Base-by-base conservation (phyloP, 257 asterid genomes). In the Jacaranda copaia region DNA sequence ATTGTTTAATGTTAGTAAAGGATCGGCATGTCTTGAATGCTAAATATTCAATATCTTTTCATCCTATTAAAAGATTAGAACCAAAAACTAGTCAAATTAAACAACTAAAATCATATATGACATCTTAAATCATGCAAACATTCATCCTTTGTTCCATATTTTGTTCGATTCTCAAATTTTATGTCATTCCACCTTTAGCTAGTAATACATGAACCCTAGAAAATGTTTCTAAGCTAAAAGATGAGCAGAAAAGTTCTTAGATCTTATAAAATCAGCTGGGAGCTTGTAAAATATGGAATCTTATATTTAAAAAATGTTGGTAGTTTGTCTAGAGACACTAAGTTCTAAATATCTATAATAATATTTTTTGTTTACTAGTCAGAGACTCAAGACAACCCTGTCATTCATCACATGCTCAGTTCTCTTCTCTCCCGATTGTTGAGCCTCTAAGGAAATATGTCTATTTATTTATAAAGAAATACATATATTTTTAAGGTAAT, bases 101-200 rank as follows among this genome's bases (percentile, higher is more conserved):
- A 42, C 42, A 43, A 55, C 35, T 71, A 19, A 72, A 42, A 66
- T n/a, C 7, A 45, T 66, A 20, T 64, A 36, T 20, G 38, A 73
- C 12, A 45, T 6, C 12, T 79, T 49, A 35, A 53, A 68, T 46
- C 61, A 35, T 57, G 51, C 36, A n/a, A 10, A 12, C 10, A 6
- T 45, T 57, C 45, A 68, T 57, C 63, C 46, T 55, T 68, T 15
- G 38, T 8, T 68, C 62, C 45, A 68, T 14, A 56, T 25, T 25
- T 58, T 51, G 64, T 56, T 67, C 74, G 32, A 5, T 76, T 60
- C 58, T 64, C 66, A 58, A 55, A 3, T 25, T 42, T 15, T 40
- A 19, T 59, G 59, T n/a, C 4, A 46, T 25, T 46, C 14, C 7
- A 13, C 18, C 56, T 66, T 76, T 72, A 25, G 57, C 49, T 20